A percentile compares a stretch with the other conserved stretches of the same genome.
Conservation (phyloP, 129 eudicot species). For the Flaveria brownii region DNA sequence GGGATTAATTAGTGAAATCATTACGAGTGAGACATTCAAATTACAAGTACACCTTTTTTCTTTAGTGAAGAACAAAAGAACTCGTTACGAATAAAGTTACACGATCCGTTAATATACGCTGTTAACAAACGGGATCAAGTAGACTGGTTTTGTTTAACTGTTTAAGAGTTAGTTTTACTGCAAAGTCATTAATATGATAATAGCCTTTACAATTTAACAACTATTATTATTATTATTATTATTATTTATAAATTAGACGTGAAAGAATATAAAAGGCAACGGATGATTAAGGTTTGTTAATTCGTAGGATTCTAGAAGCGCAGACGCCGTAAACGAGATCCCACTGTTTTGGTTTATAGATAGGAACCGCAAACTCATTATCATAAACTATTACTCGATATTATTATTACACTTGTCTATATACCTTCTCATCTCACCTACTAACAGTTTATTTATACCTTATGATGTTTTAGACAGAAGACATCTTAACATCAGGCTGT, state of each 20-base stretch:
- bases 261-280: not conserved
- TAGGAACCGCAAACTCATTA: not conserved
- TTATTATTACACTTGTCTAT: not conserved
- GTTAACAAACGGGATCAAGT: no score
- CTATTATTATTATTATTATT: not conserved
- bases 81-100: no score
- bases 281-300: not conserved
- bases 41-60: no score
- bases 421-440: not conserved
- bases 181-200: not conserved
- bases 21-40: no score
- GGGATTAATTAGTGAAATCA: no score
- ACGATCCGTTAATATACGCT: no score
- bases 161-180: no score
- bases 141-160: no score
- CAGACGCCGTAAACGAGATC: not conserved
- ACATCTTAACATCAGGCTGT: no score
- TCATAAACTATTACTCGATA: not conserved
- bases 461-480: no score
- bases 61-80: no score
- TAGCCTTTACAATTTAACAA: not conserved
- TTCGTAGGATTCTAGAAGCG: not conserved
- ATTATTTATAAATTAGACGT: not conserved
- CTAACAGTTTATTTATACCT: no score
- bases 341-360: not conserved